Percentiles rank a stretch among this genome's conserved stretches.
phyloP scores from a whole-genome alignment of 495 filamentous ascomycete genomes.

The Geoglossum glabrum region DNA sequence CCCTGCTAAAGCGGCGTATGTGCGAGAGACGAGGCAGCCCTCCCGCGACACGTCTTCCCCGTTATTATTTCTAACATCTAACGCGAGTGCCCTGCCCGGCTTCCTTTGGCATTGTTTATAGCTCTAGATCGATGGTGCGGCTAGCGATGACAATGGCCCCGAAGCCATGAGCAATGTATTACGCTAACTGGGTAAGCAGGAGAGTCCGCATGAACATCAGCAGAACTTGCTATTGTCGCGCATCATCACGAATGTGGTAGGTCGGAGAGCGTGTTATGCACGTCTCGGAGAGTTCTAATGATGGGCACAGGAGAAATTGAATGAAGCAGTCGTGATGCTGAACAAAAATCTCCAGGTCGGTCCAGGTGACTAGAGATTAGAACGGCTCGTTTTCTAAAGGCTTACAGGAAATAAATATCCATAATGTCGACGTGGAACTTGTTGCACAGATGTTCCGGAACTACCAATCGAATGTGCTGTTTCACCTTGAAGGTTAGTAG shows the following conservation, averaged over 20 bases:
- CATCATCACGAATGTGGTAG: slow-evolving; percentile 92
- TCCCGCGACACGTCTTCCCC: neutral
- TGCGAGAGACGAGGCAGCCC: too few species aligned
- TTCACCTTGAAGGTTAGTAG: slow-evolving; percentile 75
- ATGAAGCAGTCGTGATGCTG: slow-evolving; percentile 78
- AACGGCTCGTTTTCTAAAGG: neutral
- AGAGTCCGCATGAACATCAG: slow-evolving; percentile 94
- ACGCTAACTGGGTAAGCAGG: slow-evolving; percentile 27
- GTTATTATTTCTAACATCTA: neutral
- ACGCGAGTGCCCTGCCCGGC: too few species aligned
- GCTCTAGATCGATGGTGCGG: slow-evolving; percentile 7
- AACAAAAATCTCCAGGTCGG: slow-evolving; percentile 75
- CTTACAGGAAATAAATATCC: slow-evolving; percentile 77
- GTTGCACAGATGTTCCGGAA: slow-evolving; percentile 99
- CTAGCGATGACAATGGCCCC: neutral
- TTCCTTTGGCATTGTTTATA: neutral
- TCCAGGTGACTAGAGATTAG: neutral
- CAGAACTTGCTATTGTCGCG: slow-evolving; percentile 81
- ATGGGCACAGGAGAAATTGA: slow-evolving; percentile 69
- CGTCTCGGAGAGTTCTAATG: neutral
- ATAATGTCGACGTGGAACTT: slow-evolving; percentile 95
- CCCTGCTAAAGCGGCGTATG: too few species aligned
- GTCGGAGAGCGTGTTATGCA: slow-evolving; percentile 13
- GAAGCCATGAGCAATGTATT: neutral
- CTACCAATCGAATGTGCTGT: slow-evolving; percentile 93